Conservation (phyloP, 192 early-diverging fungal genomes). For the Coemansia sp. region DNA sequence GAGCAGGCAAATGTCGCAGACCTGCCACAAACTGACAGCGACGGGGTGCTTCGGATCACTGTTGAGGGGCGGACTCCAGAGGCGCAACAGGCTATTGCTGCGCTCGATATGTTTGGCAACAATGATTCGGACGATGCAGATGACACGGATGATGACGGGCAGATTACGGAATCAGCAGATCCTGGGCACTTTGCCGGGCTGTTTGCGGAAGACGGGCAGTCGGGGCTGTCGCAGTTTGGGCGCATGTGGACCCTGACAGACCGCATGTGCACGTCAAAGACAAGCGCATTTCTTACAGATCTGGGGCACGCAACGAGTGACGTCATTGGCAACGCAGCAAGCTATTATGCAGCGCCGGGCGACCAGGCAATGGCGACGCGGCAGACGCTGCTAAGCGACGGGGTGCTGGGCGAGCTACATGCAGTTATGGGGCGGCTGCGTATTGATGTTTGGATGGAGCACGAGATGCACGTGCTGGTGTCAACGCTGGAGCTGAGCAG, state of each 20-base stretch:
- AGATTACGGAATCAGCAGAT: background rate
- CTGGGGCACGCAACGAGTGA: background rate
- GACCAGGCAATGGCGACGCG: slow-evolving; percentile 42
- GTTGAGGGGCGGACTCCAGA: slow-evolving; percentile 3
- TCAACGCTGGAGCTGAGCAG: slow-evolving; percentile 45
- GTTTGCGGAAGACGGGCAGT: slow-evolving; percentile 12
- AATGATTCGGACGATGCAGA: background rate
- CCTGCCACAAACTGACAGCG: slow-evolving; percentile 1
- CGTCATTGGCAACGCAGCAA: background rate
- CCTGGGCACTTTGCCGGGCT: slow-evolving; percentile 26
- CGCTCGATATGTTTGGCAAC: background rate
- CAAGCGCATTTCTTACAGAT: slow-evolving; percentile 24
- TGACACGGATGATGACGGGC: background rate
- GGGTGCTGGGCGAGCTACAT: slow-evolving; percentile 20
- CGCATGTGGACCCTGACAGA: slow-evolving; percentile 48
- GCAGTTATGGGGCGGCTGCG: slow-evolving; percentile 17
- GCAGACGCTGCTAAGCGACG: slow-evolving; percentile 25
- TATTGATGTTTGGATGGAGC: slow-evolving; percentile 9
- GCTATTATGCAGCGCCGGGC: slow-evolving; percentile 31
- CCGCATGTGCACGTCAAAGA: slow-evolving; percentile 29
- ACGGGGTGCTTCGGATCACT: background rate
- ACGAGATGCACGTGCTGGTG: slow-evolving; percentile 31
- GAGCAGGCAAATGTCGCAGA: background rate
- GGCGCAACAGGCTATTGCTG: background rate
- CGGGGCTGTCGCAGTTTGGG: slow-evolving; percentile 43